A percentile compares a stretch with the other conserved stretches of the same genome.
Evolutionary conservation across 257 asterid genomes (phyloP).

Genomic region (Sherardia arvensis): DNA sequence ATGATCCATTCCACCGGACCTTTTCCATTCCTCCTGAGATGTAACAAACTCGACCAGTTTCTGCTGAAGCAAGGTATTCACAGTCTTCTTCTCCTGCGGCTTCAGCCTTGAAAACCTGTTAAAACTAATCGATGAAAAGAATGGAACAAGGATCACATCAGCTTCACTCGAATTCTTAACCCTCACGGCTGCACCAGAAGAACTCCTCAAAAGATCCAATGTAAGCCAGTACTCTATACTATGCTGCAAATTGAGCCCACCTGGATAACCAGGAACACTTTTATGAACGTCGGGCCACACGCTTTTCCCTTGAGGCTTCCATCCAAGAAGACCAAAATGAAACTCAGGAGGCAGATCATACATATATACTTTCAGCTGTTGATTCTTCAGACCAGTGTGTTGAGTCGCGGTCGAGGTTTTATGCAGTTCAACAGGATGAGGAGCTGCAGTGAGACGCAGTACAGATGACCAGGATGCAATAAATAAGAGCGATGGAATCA

Average conservation of each 20-base stretch:
- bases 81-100: slow-evolving; percentile 36
- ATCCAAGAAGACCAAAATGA: slow-evolving; percentile 60
- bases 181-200: slow-evolving; percentile 42
- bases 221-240: slow-evolving; percentile 94
- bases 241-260: slow-evolving; percentile 89
- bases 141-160: slow-evolving; percentile 84
- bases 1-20: slow-evolving; percentile 71
- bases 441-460: slow-evolving; percentile 43
- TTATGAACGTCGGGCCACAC: slow-evolving; percentile 73
- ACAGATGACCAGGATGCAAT: slow-evolving; percentile 66
- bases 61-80: slow-evolving; percentile 48
- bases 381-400: slow-evolving; percentile 20
- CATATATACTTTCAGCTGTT: slow-evolving; percentile 70
- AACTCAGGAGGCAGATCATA: slow-evolving; percentile 81
- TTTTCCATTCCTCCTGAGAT: slow-evolving; percentile 69
- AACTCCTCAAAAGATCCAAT: slow-evolving; percentile 53
- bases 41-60: slow-evolving; percentile 58
- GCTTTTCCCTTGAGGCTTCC: slow-evolving; percentile 44
- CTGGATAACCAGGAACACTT: slow-evolving; percentile 66
- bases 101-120: slow-evolving; percentile 57
- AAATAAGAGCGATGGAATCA: slow-evolving; percentile 47
- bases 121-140: slow-evolving; percentile 73
- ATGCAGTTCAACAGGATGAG: slow-evolving; percentile 34
- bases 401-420: slow-evolving; percentile 29
- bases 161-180: slow-evolving; percentile 77